Evolutionary conservation across 1,284 basidiomycete species (phyloP), one percentile per base, ranked within the genome.

Genomic region (Hypsizygus ulmarius): DNA sequence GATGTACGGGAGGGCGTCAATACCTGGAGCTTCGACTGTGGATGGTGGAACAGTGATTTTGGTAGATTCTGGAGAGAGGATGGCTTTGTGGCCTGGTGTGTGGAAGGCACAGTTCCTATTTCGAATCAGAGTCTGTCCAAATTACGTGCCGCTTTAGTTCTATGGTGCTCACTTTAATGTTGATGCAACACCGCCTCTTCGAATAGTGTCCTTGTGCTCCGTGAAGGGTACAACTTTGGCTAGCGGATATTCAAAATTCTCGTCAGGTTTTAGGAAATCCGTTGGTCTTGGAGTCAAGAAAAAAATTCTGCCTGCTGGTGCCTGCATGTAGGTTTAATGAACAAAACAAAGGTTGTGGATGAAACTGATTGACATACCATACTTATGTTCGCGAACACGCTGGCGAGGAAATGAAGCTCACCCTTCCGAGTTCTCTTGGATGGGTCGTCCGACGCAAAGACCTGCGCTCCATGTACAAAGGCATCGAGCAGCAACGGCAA

Each of bases 341-440:
- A n/a, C 6, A 15, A 29, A 43, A 32, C 41, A 42, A 18, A 29
- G 30, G 34, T 16, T 40, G 4, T 32, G 2, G 10, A 19, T 15
- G 33, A 30, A 34, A 36, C 25, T 15, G 38, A 25, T 12, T 54
- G 51, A 71, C 81, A 57, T 60, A 93, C 93, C 59, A 82, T 80
- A 36, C 81, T 88, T 43, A 96, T 67, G 64, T 97, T 97, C 11
- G 93, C 93, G 64, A 97, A 95, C 3, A 96, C 93, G 50, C 86
- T 92, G 0, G 93, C 84, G 12, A 97, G 72, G 68, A 97, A 97
- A 68, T 97, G 87, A 28, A 95, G 75, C 50, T 84, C 77, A 32
- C 81, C 88, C 67, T 91, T 93, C 36, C 89, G 66, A 58, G 71
- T 61, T 64, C 82, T 70, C 51, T 77, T 74, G 2, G 73, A 68